Evolutionary conservation across 352 stramenopile species (phyloP).

Genomic region (Globisporangium perplexum): DNA sequence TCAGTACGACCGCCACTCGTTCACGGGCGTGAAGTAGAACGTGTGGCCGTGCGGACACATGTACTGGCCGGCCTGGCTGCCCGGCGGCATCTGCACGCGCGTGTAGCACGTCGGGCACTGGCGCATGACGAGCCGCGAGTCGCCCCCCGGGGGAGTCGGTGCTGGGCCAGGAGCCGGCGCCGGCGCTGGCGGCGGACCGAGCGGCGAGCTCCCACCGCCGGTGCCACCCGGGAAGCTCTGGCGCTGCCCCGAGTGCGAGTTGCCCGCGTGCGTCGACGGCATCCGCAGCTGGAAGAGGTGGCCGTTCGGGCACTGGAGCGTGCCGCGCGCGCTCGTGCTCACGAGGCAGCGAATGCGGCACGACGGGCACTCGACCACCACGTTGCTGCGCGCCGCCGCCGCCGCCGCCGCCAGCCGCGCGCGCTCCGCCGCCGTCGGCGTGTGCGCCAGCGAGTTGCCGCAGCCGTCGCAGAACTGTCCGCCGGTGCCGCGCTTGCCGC

Average conservation of each 20-base stretch:
- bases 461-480: conserved; percentile 72
- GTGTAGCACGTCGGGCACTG: conserved; percentile 86
- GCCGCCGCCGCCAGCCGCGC: conserved; percentile 45
- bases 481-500: conserved; percentile 61
- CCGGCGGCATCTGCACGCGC: conserved; percentile 82
- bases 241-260: conserved; percentile 29
- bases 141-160: conserved; percentile 1
- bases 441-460: conserved; percentile 66
- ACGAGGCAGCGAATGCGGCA: conserved; percentile 76
- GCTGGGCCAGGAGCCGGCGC: conserved; percentile 4
- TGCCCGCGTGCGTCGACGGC: conserved; percentile 27
- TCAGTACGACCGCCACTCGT: conserved; percentile 21
- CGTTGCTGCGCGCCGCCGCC: conserved; percentile 49
- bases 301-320: conserved; percentile 69
- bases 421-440: conserved; percentile 64
- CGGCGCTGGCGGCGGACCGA: not conserved
- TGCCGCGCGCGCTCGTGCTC: conserved; percentile 61
- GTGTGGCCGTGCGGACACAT: conserved; percentile 87
- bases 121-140: conserved; percentile 63
- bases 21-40: conserved; percentile 77
- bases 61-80: conserved; percentile 81
- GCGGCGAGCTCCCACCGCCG: not conserved
- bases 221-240: conserved; percentile 23
- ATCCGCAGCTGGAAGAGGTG: conserved; percentile 74
- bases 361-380: conserved; percentile 69